phyloP scores from a whole-genome alignment of 139 green algal genomes.

The Picocystis salinarum region DNA sequence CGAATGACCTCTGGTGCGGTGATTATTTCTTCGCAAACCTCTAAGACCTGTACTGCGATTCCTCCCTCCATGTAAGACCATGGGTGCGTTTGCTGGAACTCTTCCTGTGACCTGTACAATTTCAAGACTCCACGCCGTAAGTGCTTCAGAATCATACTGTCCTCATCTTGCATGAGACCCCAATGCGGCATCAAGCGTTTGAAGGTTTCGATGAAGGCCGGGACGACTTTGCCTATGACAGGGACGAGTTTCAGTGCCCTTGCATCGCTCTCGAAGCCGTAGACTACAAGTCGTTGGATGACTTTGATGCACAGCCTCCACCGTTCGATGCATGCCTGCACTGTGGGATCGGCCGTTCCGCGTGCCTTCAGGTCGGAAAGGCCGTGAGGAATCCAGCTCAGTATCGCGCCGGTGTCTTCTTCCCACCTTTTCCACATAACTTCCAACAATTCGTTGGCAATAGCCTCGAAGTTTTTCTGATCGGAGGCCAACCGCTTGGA shows the following conservation, averaged over 20 bases:
- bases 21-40: conserved; percentile 32
- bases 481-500: conserved; percentile 68
- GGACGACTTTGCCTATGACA: conserved; percentile 14
- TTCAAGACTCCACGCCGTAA: conserved; percentile 56
- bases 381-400: conserved; percentile 31
- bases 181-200: conserved; percentile 15
- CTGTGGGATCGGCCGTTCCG: conserved; percentile 18
- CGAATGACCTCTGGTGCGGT: neutral
- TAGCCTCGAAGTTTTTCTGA: conserved; percentile 46
- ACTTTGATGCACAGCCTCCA: conserved; percentile 25
- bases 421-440: neutral
- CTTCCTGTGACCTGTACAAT: conserved; percentile 46
- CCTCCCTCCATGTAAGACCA: conserved; percentile 48
- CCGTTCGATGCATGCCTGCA: conserved; percentile 37
- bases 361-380: conserved; percentile 6
- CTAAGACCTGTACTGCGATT: conserved; percentile 33
- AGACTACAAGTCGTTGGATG: conserved; percentile 58
- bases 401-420: neutral
- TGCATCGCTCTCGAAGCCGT: conserved; percentile 50
- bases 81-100: conserved; percentile 55
- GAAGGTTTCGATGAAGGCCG: conserved; percentile 32
- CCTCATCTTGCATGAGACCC: too few relatives aligned
- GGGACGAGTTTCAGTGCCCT: conserved; percentile 11
- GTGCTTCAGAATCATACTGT: too few relatives aligned
- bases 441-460: neutral